Evolutionary conservation across 2,329 filamentous ascomycete genomes (phyloP).

Genomic region (Lanzia echinophila): DNA sequence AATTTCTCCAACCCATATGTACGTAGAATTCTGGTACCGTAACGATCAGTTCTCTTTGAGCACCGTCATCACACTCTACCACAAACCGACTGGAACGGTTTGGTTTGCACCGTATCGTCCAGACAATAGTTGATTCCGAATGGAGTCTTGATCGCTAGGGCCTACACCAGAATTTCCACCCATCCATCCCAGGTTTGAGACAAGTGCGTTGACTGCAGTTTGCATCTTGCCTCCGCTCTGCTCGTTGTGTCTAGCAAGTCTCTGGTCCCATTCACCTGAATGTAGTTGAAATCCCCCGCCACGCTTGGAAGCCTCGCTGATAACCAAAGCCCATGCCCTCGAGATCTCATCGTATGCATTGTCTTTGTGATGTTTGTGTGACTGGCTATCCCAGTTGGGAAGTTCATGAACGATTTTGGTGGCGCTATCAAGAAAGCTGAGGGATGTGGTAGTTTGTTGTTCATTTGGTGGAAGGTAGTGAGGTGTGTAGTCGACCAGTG

Average conservation of each 20-base stretch:
- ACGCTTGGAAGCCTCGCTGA: constrained; percentile 83
- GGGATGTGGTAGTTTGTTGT: constrained; percentile 70
- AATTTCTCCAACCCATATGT: constrained; percentile 17
- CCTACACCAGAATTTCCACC: constrained; percentile 33
- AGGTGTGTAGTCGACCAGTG: constrained; percentile 87
- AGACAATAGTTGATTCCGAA: constrained; percentile 55
- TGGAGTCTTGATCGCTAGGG: constrained; percentile 45
- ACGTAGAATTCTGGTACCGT: constrained; percentile 19
- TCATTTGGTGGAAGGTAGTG: constrained; percentile 93
- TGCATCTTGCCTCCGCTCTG: constrained; percentile 76
- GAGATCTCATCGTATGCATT: constrained; percentile 95
- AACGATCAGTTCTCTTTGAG: not conserved
- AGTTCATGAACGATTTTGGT: constrained; percentile 86
- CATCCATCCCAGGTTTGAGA: constrained; percentile 73
- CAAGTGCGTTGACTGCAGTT: constrained; percentile 71
- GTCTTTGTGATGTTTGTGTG: constrained; percentile 88
- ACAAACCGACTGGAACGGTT: constrained; percentile 56
- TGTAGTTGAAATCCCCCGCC: constrained; percentile 86
- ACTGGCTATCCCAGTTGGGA: constrained; percentile 83
- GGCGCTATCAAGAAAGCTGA: constrained; percentile 82
- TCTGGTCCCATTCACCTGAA: constrained; percentile 88
- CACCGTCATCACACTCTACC: not conserved
- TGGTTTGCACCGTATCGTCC: constrained; percentile 47
- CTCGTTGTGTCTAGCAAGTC: constrained; percentile 79
- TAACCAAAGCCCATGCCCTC: constrained; percentile 85